Base-by-base conservation (phyloP, 495 filamentous ascomycete genomes). In the Annulohypoxylon moriforme region DNA sequence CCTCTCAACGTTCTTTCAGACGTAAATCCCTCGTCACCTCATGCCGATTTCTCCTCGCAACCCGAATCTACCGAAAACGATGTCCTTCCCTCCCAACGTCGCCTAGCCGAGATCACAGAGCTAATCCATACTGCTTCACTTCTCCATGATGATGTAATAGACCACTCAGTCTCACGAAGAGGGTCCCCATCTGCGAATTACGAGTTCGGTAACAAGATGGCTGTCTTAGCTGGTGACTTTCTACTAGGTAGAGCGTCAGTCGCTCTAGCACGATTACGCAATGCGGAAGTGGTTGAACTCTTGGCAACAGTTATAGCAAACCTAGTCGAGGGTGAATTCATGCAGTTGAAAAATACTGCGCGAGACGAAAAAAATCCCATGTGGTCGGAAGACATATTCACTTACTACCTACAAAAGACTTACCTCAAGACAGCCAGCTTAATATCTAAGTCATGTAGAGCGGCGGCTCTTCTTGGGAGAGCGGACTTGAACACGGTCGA, bases 121-220 rank as follows among this genome's bases (percentile, higher is more conserved):
- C 82, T 99, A 40, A 98, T 98, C 56, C 96, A 97, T 79, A 98
- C 96, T 2, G 96, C 96, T 2, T 98, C 96, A 11, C 88, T 99
- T 22, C 88, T 99, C 4, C 96, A 99, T 79, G 96, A 99, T 85
- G 96, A 99, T 82, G 96, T 99, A 27, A 96, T 99, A 73, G 96
- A 99, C 77, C 92, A 94, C 71, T 94, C 96, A 0, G 84, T 90
- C 25, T 90, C 93, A 0, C 89, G 96, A 33, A 90, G 96, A 34
- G 93, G 92, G 4, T 87, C 88, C 27, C 93, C 92, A 25, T 96
- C 93, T 3, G 96, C 96, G 11, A 99, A 98, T 75, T 85, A 93
- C 58, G 92, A 92, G 56, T 98, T 97, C 69, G 96, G 96, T 55
- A 99, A 99, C 82, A 99, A 99, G 82, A 97, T 98, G 93, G 95